phyloP scores from a whole-genome alignment of 2,329 filamentous ascomycete species.

The Cercospora canescens region DNA sequence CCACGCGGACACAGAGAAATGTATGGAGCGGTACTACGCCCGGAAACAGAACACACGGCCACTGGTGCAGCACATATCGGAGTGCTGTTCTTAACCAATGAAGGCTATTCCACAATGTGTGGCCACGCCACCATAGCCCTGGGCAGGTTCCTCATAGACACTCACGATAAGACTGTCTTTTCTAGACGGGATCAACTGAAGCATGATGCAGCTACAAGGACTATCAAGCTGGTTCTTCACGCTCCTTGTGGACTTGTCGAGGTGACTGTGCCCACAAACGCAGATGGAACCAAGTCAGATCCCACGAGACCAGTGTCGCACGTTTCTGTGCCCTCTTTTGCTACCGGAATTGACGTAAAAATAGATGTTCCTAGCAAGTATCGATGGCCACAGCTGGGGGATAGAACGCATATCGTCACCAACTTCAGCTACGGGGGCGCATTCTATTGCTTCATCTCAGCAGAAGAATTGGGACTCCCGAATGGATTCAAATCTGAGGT shows the following conservation, averaged over 20 bases:
- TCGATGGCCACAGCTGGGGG: constrained; percentile 43
- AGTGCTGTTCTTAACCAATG: constrained; percentile 50
- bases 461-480: constrained; percentile 42
- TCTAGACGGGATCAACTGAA: constrained; percentile 37
- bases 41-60: constrained; percentile 40
- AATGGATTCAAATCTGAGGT: constrained; percentile 29
- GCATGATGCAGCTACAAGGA: constrained; percentile 29
- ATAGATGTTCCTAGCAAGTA: constrained; percentile 34
- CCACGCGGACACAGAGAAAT: constrained; percentile 54
- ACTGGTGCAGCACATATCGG: constrained; percentile 49
- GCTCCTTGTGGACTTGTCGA: constrained; percentile 47
- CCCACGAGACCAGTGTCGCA: constrained; percentile 42
- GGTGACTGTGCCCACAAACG: constrained; percentile 42
- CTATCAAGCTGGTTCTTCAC: constrained; percentile 42
- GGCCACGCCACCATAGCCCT: constrained; percentile 55
- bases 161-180: constrained; percentile 43
- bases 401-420: constrained; percentile 30
- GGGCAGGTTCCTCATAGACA: constrained; percentile 39
- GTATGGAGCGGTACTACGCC: constrained; percentile 52
- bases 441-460: constrained; percentile 45
- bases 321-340: constrained; percentile 46
- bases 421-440: constrained; percentile 48
- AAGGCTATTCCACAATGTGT: constrained; percentile 53
- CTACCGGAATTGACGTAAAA: constrained; percentile 35
- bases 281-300: constrained; percentile 37